phyloP scores from a whole-genome alignment of 2,329 filamentous ascomycete species.

The Trichoderma sp. region DNA sequence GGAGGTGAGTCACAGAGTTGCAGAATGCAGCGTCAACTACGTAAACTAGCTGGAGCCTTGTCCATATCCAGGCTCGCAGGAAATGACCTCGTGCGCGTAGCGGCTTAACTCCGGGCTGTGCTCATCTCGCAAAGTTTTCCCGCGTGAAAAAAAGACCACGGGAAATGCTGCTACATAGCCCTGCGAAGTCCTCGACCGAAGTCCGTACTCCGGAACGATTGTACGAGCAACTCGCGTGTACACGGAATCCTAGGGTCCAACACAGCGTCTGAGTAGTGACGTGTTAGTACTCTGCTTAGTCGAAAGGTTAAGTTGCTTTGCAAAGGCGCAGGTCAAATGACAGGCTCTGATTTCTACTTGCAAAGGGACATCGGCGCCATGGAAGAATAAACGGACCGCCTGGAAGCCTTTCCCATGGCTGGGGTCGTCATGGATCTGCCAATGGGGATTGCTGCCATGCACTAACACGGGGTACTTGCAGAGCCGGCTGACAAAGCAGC shows the following conservation, averaged over 20 bases:
- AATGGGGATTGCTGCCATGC: not conserved
- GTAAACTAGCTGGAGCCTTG: conserved; percentile 15
- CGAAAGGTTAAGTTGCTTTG: not conserved
- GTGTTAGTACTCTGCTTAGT: not conserved
- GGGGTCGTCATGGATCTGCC: not conserved
- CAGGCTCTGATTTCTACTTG: not conserved
- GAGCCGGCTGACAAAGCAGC: conserved; percentile 2
- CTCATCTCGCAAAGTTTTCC: not conserved
- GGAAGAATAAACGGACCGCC: conserved; percentile 8
- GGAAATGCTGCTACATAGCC: not conserved
- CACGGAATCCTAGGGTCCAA: not conserved
- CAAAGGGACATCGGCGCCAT: not conserved
- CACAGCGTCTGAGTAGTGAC: not conserved
- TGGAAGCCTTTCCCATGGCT: not conserved
- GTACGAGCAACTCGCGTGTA: not conserved
- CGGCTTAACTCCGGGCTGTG: conserved; percentile 9
- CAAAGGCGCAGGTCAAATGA: not conserved
- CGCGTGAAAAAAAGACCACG: not conserved
- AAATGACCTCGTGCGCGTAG: not conserved
- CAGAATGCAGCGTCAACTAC: conserved; percentile 6
- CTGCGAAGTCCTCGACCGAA: not conserved
- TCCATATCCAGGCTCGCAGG: not conserved
- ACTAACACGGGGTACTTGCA: conserved; percentile 7
- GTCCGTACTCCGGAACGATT: not conserved
- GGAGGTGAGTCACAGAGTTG: conserved; percentile 13